Evolutionary conservation across 768 basidiomycete species (phyloP).

Genomic region (Coprinopsis strossmayeri): DNA sequence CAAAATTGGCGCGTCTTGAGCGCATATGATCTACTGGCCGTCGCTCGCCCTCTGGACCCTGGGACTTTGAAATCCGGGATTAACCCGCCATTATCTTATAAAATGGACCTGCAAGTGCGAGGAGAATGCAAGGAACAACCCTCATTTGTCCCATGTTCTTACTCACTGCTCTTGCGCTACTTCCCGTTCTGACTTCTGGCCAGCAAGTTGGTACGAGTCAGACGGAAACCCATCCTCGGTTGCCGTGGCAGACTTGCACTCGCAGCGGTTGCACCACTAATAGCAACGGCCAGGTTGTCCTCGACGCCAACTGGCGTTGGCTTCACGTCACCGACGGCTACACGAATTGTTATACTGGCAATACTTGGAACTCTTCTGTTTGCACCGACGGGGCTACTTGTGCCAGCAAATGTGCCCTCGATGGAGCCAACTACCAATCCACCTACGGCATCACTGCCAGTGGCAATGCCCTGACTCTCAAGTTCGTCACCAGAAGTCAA

Average conservation of each 20-base stretch:
- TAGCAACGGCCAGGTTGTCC: constrained; percentile 30
- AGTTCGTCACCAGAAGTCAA: constrained; percentile 35
- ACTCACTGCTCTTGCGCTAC: constrained; percentile 34
- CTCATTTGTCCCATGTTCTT: constrained; percentile 24
- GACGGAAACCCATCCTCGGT: constrained; percentile 42
- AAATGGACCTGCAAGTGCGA: neutral
- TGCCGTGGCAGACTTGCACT: constrained; percentile 43
- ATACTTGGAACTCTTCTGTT: constrained; percentile 44
- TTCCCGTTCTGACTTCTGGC: too few species aligned
- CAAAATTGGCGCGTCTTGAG: too few species aligned
- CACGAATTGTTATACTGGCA: constrained; percentile 50
- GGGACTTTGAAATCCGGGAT: too few species aligned
- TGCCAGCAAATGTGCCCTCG: constrained; percentile 35
- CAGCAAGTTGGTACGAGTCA: constrained; percentile 49
- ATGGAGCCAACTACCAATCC: constrained; percentile 41
- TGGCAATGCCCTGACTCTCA: constrained; percentile 40
- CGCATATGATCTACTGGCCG: too few species aligned
- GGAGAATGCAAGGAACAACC: neutral
- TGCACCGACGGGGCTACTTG: constrained; percentile 46
- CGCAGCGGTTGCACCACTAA: constrained; percentile 34
- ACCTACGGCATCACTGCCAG: constrained; percentile 45
- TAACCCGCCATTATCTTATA: neutral
- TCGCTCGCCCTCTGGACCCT: too few species aligned
- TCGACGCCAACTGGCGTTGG: constrained; percentile 59
- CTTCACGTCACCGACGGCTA: constrained; percentile 30